Percentiles rank a stretch among this genome's conserved stretches.
Conservation (phyloP, 805 yeast genomes). For the Kurtzmaniella fragi region DNA sequence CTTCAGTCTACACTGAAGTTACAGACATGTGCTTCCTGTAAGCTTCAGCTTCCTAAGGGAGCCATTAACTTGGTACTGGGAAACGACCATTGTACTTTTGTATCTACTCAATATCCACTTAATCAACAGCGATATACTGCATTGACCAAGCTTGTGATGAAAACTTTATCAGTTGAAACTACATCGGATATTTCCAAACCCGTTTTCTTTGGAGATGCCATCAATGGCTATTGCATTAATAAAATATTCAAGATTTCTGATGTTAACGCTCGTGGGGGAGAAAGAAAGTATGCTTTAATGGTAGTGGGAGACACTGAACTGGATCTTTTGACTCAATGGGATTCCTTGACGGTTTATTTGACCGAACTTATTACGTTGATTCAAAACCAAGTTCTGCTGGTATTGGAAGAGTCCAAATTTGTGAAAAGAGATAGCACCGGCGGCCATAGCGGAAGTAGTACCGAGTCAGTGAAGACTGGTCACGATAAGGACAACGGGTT, state of each 20-base stretch:
- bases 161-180: slow-evolving; percentile 63
- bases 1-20: slow-evolving; percentile 38
- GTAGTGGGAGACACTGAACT: slow-evolving; percentile 52
- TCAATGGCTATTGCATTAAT: slow-evolving; percentile 55
- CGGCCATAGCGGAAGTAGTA: neutral
- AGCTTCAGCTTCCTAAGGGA: slow-evolving; percentile 44
- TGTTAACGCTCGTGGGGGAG: slow-evolving; percentile 67
- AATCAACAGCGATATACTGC: slow-evolving; percentile 44
- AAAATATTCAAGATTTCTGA: slow-evolving; percentile 60
- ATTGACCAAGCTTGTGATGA: slow-evolving; percentile 56
- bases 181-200: slow-evolving; percentile 56
- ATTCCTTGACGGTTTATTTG: slow-evolving; percentile 36
- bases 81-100: slow-evolving; percentile 22
- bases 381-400: slow-evolving; percentile 13
- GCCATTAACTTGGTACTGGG: slow-evolving; percentile 11
- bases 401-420: slow-evolving; percentile 9
- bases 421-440: slow-evolving; percentile 18
- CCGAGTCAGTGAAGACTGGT: neutral
- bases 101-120: slow-evolving; percentile 60
- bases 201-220: slow-evolving; percentile 57
- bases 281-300: slow-evolving; percentile 59
- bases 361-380: slow-evolving; percentile 27
- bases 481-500: slow-evolving; percentile 11
- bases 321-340: slow-evolving; percentile 53
- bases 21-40: slow-evolving; percentile 58